Evolutionary conservation across 345 rosid species (phyloP), one percentile per base, ranked within the genome.

Genomic region (Pelargonium nanum): DNA sequence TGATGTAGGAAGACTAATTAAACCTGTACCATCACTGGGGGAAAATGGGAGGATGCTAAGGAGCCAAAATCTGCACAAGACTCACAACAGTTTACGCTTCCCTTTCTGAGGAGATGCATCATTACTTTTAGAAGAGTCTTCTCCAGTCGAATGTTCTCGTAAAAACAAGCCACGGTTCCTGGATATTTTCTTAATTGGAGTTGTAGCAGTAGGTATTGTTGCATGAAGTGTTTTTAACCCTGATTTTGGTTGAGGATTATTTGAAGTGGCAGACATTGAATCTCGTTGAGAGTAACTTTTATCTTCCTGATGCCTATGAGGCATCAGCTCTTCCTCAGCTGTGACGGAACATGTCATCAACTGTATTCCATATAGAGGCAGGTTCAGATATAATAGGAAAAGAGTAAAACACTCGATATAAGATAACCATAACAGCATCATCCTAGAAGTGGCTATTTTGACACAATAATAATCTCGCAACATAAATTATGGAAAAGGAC

Each of bases 251-350:
- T 75, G 77, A 62, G 78, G 51, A 30, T 30, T 6, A 24, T 65
- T 53, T 15, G 32, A 56, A 24, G 57, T 53, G 10, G 48, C 56
- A 12, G 52, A 51, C n/a, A 22, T 17, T 40, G 48, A 17, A 40
- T 40, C 9, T 40, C 48, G 16, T 40, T 40, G 48, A 40, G 48
- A 6, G 16, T 40, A 40, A 40, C 48, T 40, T 40, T 15, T 40
- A 17, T 6, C 2, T 6, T 40, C 48, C 15, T 40, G 66, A 53
- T 70, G 78, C 58, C 88, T 67, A 22, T 70, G 75, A 6, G 95
- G 96, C 97, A 89, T 87, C 60, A 87, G 70, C 76, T 89, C 95
- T 71, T 85, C 83, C 0, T 88, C 95, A 61, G 28, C 63, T 20
- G 83, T 74, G 53, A 93, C 82, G 59, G 30, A 24, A 53, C 74